Conservation (phyloP, 352 stramenopile genomes). For the Phytophthora pinifolia region DNA sequence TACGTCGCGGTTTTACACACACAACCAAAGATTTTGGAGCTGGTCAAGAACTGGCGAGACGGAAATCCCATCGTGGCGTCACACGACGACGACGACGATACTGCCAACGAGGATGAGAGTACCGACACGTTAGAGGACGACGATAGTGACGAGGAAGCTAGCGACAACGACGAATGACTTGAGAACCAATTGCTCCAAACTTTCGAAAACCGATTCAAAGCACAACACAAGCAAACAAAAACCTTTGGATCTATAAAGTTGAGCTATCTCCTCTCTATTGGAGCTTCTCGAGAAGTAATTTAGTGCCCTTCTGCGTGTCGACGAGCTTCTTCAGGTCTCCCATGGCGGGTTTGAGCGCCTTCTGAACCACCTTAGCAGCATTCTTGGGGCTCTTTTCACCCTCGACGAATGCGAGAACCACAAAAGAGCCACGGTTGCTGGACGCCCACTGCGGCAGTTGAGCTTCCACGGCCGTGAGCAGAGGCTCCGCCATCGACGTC, state of each 20-base stretch:
- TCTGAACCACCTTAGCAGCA: slow-evolving; percentile 50
- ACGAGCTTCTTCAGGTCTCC: slow-evolving; percentile 60
- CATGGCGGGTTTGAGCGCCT: slow-evolving; percentile 61
- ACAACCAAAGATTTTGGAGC: slow-evolving; percentile 35
- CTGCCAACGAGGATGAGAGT: slow-evolving; percentile 16
- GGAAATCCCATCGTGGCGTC: slow-evolving; percentile 35
- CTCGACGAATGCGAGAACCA: slow-evolving; percentile 82
- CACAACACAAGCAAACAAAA: slow-evolving; percentile 23
- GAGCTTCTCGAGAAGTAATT: slow-evolving; percentile 86
- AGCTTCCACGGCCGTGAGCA: slow-evolving; percentile 55
- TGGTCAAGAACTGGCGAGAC: slow-evolving; percentile 44
- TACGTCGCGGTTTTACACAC: slow-evolving; percentile 50
- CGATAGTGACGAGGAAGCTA: slow-evolving; percentile 21
- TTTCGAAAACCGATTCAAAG: slow-evolving; percentile 1
- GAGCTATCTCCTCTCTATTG: slow-evolving; percentile 40
- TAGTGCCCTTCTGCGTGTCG: slow-evolving; percentile 69
- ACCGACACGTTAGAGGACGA: slow-evolving; percentile 16
- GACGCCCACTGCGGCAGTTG: slow-evolving; percentile 52
- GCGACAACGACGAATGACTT: slow-evolving; percentile 26
- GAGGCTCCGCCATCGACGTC: slow-evolving; percentile 46
- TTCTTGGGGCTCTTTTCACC: slow-evolving; percentile 54
- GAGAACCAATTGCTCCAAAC: not conserved
- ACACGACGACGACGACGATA: slow-evolving; percentile 17
- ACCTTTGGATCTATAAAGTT: slow-evolving; percentile 43
- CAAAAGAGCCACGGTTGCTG: slow-evolving; percentile 82